Evolutionary conservation across 2,329 filamentous ascomycete genomes (phyloP).

Genomic region (Alternaria alternata): DNA sequence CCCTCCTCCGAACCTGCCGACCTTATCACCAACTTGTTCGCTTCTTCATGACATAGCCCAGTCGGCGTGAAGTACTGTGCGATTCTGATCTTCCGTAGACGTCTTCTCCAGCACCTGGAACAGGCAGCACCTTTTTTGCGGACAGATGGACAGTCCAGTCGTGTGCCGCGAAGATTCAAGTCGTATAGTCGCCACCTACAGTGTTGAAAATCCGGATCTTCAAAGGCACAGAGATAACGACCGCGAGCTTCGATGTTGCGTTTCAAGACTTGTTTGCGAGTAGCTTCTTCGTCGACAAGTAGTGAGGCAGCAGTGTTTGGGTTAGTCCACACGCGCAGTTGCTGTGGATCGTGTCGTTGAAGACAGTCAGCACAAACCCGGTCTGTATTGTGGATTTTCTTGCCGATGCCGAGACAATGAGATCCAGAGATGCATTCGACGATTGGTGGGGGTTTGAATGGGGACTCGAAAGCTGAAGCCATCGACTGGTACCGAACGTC

Average conservation of each 20-base stretch:
- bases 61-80: conserved; percentile 39
- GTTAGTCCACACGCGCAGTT: conserved; percentile 31
- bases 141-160: conserved; percentile 30
- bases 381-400: conserved; percentile 31
- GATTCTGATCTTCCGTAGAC: conserved; percentile 33
- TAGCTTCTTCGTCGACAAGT: conserved; percentile 30
- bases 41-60: conserved; percentile 41
- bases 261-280: conserved; percentile 29
- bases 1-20: conserved; percentile 24
- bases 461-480: conserved; percentile 21
- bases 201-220: conserved; percentile 37
- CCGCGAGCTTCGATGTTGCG: conserved; percentile 34
- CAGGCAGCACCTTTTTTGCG: conserved; percentile 34
- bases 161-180: conserved; percentile 35
- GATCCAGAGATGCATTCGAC: conserved; percentile 32
- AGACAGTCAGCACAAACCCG: conserved; percentile 36
- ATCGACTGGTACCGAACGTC: conserved; percentile 27
- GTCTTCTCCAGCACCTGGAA: conserved; percentile 33
- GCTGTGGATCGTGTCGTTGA: conserved; percentile 34
- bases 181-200: conserved; percentile 37
- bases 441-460: conserved; percentile 36
- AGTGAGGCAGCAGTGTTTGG: conserved; percentile 22
- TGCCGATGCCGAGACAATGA: conserved; percentile 39
- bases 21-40: conserved; percentile 28
- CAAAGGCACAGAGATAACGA: conserved; percentile 31